Evolutionary conservation across 495 filamentous ascomycete genomes (phyloP).

Genomic region (Talaromyces liani): DNA sequence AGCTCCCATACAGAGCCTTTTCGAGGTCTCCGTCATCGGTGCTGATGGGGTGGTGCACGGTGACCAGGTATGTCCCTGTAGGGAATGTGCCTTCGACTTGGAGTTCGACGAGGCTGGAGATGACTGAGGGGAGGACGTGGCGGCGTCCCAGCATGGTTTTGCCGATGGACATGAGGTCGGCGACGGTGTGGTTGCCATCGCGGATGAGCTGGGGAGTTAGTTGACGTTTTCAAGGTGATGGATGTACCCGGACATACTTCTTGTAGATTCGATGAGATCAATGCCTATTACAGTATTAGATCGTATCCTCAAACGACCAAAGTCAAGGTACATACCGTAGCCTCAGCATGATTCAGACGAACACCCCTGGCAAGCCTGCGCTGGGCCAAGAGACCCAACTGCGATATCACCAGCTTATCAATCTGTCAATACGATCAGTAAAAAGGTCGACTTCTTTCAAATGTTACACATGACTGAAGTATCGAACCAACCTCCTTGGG

Average conservation of each 20-base stretch:
- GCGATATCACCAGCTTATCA: conserved; percentile 93
- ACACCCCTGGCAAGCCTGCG: conserved; percentile 82
- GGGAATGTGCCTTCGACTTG: conserved; percentile 94
- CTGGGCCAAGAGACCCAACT: conserved; percentile 84
- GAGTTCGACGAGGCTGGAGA: conserved; percentile 67
- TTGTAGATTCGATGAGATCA: conserved; percentile 86
- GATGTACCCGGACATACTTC: conserved; percentile 47
- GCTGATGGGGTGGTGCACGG: conserved; percentile 83
- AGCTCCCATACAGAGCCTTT: conserved; percentile 84
- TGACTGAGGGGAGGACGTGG: conserved; percentile 82
- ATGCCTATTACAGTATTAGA: conserved; percentile 47
- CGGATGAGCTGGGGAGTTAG: conserved; percentile 63
- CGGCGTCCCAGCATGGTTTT: conserved; percentile 89
- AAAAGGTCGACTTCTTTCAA: not conserved
- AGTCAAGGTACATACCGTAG: conserved; percentile 50
- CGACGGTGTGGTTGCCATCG: conserved; percentile 88
- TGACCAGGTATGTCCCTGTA: conserved; percentile 88
- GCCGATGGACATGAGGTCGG: conserved; percentile 88
- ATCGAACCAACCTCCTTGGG: conserved; percentile 66
- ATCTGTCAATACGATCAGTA: conserved; percentile 45
- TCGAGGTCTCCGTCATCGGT: conserved; percentile 82
- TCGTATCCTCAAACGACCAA: not conserved
- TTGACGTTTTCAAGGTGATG: not conserved
- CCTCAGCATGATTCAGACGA: conserved; percentile 85
- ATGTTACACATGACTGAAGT: not conserved